phyloP scores from a whole-genome alignment of 768 basidiomycete genomes.

The Podaxis sp. region DNA sequence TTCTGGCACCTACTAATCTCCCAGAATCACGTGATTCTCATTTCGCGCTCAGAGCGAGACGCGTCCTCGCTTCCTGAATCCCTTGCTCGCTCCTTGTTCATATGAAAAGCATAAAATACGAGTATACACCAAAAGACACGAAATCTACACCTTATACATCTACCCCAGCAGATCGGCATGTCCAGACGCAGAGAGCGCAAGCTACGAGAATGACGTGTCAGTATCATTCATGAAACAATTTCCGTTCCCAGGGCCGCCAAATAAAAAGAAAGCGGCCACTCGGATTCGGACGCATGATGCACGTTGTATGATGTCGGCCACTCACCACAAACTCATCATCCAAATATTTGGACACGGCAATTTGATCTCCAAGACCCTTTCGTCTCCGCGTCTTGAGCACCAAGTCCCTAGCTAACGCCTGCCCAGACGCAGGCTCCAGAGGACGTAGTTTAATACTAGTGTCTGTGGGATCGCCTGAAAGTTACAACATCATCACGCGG shows the following conservation, averaged over 20 bases:
- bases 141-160: constrained; percentile 18
- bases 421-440: constrained; percentile 95
- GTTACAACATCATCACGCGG: neutral
- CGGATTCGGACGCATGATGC: neutral
- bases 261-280: neutral
- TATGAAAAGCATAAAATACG: constrained; percentile 14
- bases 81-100: neutral
- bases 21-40: constrained; percentile 17
- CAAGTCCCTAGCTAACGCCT: constrained; percentile 90
- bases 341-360: constrained; percentile 95
- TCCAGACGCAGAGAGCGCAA: constrained; percentile 93
- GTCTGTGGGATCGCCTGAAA: constrained; percentile 92
- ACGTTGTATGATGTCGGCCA: constrained; percentile 19
- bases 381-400: constrained; percentile 95
- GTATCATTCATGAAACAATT: neutral
- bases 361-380: constrained; percentile 96
- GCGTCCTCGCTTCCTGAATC: neutral
- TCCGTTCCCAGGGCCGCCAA: constrained; percentile 12
- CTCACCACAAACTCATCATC: constrained; percentile 95
- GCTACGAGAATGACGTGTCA: constrained; percentile 41
- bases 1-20: constrained; percentile 20
- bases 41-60: neutral
- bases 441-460: constrained; percentile 95
- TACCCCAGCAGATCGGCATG: constrained; percentile 86
- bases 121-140: constrained; percentile 17